phyloP scores from a whole-genome alignment of 805 yeast genomes.

The Metschnikowia picachoensis region DNA sequence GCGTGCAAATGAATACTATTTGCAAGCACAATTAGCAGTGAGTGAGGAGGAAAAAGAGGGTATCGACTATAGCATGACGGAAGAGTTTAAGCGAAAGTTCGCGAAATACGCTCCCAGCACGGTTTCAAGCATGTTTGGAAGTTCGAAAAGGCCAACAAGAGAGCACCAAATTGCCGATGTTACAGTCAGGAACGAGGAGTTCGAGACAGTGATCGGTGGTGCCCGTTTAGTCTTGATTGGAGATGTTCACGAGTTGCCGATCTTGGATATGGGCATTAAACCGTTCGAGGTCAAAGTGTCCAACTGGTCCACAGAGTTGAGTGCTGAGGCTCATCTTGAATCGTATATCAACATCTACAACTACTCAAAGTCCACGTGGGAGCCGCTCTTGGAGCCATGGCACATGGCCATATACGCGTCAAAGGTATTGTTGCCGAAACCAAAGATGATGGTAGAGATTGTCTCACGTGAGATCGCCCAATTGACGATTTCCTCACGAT shows the following conservation, averaged over 20 bases:
- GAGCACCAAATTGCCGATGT: conserved; percentile 21
- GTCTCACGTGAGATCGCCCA: conserved; percentile 77
- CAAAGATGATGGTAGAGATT: conserved; percentile 58
- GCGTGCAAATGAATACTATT: conserved; percentile 58
- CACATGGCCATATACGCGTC: conserved; percentile 70
- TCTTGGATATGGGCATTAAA: conserved; percentile 67
- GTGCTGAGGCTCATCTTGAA: conserved; percentile 62
- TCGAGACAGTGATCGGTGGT: conserved; percentile 67
- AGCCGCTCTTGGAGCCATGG: conserved; percentile 89
- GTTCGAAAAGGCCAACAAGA: conserved; percentile 30
- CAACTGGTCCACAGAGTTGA: conserved; percentile 85
- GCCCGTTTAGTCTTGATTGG: conserved; percentile 80
- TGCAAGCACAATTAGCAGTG: conserved; percentile 16
- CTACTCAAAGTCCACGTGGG: conserved; percentile 91
- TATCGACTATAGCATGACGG: conserved; percentile 45
- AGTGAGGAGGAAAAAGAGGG: conserved; percentile 17
- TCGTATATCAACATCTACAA: conserved; percentile 75
- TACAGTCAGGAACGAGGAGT: conserved; percentile 63
- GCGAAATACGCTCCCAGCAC: conserved; percentile 69
- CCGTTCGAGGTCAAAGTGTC: conserved; percentile 65
- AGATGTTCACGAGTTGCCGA: conserved; percentile 87
- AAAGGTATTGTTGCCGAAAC: conserved; percentile 41
- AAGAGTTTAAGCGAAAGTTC: conserved; percentile 57
- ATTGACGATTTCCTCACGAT: conserved; percentile 73
- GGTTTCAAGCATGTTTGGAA: conserved; percentile 38